Percentiles rank a stretch among this genome's conserved stretches.
Evolutionary conservation across 805 yeast species (phyloP).

Genomic region (Debaryomyces tyrocola): DNA sequence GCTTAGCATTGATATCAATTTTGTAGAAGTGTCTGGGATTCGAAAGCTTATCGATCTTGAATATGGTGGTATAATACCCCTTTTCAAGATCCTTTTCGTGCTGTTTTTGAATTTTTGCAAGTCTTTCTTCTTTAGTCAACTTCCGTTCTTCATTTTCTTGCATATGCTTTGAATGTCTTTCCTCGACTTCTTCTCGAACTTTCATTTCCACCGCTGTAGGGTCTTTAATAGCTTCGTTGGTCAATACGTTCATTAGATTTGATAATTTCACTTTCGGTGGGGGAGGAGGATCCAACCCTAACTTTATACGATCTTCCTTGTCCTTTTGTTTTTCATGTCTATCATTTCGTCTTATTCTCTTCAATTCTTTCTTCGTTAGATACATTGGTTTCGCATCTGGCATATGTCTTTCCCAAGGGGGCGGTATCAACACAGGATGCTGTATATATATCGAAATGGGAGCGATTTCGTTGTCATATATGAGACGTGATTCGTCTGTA

Average conservation of each 20-base stretch:
- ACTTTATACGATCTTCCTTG: slow-evolving; percentile 69
- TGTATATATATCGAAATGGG: slow-evolving; percentile 73
- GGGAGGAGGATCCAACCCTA: slow-evolving; percentile 86
- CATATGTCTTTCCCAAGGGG: slow-evolving; percentile 55
- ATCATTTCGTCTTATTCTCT: slow-evolving; percentile 68
- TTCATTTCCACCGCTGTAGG: slow-evolving; percentile 82
- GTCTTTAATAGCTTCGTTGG: slow-evolving; percentile 82
- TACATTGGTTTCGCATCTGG: slow-evolving; percentile 48
- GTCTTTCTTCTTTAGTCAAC: slow-evolving; percentile 56
- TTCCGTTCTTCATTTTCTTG: slow-evolving; percentile 61
- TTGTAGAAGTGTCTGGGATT: slow-evolving; percentile 73
- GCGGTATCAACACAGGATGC: slow-evolving; percentile 70
- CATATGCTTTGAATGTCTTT: slow-evolving; percentile 59
- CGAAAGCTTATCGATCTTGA: slow-evolving; percentile 50
- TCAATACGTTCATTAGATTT: slow-evolving; percentile 82
- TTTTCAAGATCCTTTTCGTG: slow-evolving; percentile 47
- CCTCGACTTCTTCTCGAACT: slow-evolving; percentile 68
- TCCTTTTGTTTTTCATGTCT: slow-evolving; percentile 65
- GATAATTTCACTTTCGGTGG: slow-evolving; percentile 83
- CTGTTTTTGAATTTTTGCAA: slow-evolving; percentile 47
- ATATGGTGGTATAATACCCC: slow-evolving; percentile 62
- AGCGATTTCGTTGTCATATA: slow-evolving; percentile 37
- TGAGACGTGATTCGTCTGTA: slow-evolving; percentile 22
- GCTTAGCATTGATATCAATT: slow-evolving; percentile 78
- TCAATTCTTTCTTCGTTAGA: slow-evolving; percentile 75